Evolutionary conservation across 2,329 filamentous ascomycete genomes (phyloP), one percentile per base, ranked within the genome.

Genomic region (Chaetomiaceae sp.): DNA sequence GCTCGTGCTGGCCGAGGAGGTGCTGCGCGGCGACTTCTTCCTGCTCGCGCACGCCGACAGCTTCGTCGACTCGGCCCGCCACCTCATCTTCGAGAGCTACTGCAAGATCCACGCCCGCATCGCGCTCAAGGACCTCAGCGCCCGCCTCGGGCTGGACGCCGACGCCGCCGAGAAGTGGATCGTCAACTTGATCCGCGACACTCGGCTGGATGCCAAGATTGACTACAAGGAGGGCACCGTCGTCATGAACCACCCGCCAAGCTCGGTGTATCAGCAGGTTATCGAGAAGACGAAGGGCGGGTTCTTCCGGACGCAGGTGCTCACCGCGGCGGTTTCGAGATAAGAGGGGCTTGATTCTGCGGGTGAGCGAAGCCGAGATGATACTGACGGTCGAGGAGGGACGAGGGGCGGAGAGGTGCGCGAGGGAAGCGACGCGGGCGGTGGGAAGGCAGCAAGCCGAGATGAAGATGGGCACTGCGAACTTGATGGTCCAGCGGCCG

Each of bases 91-190:
- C 45, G 93, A 98, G 76, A 89, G 83, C 68, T 98, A 98, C 79
- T 98, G 93, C 87, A 97, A 97, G 81, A 98, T 98, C 66, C 94
- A 97, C 70, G 89, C 95, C 65, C 81, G 91, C 60, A 98, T 98
- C 66, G 91, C 97, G 68, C 97, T 98, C 68, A 89, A 90, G 79
- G 93, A 97, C 61, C 80, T 98, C 49, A 95, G 89, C 56, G 85
- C 83, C 54, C 87, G 93, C 66, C 82, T 98, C 50, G 93, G 91
- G 56, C 78, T 98, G 56, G 88, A 86, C 65, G 84, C 90, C 61
- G 88, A 95, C 64, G 93, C 97, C 63, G 93, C 93, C 61, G 93
- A 98, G 81, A 98, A 98, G 77, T 98, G 93, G 93, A 98, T 98
- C 63, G 93, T 98, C 60, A 98, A 98, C 75, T 79, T 98, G 55